phyloP scores from a whole-genome alignment of 331 rosid genomes.

The Quercus lobata region DNA sequence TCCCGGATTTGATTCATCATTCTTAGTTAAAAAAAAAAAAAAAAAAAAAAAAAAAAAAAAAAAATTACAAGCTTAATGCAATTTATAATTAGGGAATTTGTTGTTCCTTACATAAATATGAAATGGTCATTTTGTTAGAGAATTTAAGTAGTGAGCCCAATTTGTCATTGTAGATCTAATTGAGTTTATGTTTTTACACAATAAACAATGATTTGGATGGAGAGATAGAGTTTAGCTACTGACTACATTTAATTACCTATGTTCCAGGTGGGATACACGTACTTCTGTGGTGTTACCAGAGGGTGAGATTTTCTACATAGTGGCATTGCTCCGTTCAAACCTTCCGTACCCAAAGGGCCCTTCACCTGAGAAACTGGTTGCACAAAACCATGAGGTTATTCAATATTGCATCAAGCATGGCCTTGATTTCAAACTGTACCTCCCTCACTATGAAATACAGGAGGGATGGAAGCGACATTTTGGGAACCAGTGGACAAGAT shows the following conservation, averaged over 20 bases:
- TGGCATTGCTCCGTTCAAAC: conserved; percentile 75
- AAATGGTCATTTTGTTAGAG: background rate
- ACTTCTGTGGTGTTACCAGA: conserved; percentile 73
- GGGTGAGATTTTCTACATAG: conserved; percentile 79
- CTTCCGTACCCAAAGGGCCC: conserved; percentile 58
- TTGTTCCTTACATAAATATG: no score
- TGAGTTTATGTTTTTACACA: background rate
- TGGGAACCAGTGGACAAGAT: conserved; percentile 68
- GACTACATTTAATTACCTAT: background rate
- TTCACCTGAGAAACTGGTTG: conserved; percentile 38
- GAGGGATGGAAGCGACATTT: conserved; percentile 82
- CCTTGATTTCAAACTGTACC: conserved; percentile 74
- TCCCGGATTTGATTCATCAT: no score
- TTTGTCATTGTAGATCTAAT: background rate
- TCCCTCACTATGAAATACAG: conserved; percentile 68
- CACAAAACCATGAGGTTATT: conserved; percentile 63
- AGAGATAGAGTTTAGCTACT: background rate
- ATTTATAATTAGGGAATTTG: background rate
- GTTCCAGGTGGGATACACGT: conserved; percentile 83
- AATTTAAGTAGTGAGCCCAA: background rate
- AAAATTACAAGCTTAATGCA: no score
- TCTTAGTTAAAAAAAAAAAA: no score
- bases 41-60: no score
- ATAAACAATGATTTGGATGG: background rate
- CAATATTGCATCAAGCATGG: conserved; percentile 38